Percentiles rank a stretch among this genome's conserved stretches.
These are phyloP conservation scores for Melocanna baccifera DNA, from an alignment of 176 grass and related monocot genomes.

Conservation along the genomic window DNA sequence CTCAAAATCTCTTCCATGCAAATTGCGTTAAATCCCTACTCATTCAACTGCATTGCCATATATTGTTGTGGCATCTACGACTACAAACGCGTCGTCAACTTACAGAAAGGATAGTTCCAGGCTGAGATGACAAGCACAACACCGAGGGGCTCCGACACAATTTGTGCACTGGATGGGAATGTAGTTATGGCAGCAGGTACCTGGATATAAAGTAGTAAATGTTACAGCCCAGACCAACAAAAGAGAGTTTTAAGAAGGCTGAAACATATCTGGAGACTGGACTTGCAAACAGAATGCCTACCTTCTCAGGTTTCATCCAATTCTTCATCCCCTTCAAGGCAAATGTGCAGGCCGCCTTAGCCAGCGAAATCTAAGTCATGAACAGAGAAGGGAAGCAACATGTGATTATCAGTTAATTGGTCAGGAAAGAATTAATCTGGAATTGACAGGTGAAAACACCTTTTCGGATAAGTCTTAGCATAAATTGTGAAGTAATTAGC, in stretches of 20 bases:
- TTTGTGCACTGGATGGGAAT: constrained; percentile 73
- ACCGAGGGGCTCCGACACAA: constrained; percentile 79
- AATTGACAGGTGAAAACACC: not conserved
- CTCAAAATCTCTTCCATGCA: not conserved
- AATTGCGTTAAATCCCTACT: not conserved
- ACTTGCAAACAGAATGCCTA: constrained; percentile 34
- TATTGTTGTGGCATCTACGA: not conserved
- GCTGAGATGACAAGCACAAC: constrained; percentile 83
- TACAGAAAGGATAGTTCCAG: constrained; percentile 98
- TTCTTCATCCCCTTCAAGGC: constrained; percentile 64
- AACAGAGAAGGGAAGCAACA: constrained; percentile 5
- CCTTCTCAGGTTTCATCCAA: constrained; percentile 95
- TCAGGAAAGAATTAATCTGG: not conserved
- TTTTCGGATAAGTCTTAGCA: not conserved
- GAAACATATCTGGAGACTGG: not conserved
- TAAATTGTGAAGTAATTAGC: not conserved
- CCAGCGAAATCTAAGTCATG: constrained; percentile 61
- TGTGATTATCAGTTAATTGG: not conserved
- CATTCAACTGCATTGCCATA: not conserved
- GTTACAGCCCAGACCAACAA: not conserved
- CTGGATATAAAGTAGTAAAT: constrained; percentile 32
- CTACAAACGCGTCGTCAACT: not conserved
- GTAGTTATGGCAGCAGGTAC: constrained; percentile 57
- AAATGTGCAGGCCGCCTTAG: constrained; percentile 56
- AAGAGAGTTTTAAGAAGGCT: not conserved